A percentile compares a stretch with the other conserved stretches of the same genome.
Conservation (phyloP, 768 basidiomycete species). For the Pulveroboletus sp. region DNA sequence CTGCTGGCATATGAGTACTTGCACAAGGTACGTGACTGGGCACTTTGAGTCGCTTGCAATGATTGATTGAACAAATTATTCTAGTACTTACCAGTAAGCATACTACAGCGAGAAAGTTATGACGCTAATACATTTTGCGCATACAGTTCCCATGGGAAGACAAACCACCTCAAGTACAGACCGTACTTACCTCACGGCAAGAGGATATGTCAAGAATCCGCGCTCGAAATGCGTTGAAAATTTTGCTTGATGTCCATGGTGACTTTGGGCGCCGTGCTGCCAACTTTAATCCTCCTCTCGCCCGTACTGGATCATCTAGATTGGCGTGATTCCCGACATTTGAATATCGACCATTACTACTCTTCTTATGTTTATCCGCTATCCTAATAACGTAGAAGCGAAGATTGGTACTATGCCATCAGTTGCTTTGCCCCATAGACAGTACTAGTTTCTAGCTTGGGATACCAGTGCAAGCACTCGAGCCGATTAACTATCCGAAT, state of each 20-base stretch:
- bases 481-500: background rate
- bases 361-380: conserved; percentile 13
- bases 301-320: conserved; percentile 17
- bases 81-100: conserved; percentile 34
- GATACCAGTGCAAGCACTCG: background rate
- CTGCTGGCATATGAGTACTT: conserved; percentile 77
- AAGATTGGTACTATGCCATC: conserved; percentile 11
- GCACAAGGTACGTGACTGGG: conserved; percentile 49
- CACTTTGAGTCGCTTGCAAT: background rate
- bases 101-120: background rate
- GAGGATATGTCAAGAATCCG: conserved; percentile 88
- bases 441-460: background rate
- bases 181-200: conserved; percentile 62
- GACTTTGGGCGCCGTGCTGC: conserved; percentile 71
- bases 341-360: background rate
- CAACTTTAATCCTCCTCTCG: conserved; percentile 27
- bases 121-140: conserved; percentile 4
- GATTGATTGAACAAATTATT: conserved; percentile 2
- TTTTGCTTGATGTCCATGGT: conserved; percentile 85
- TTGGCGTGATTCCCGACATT: conserved; percentile 13
- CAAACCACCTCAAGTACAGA: conserved; percentile 64
- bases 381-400: conserved; percentile 17
- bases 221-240: conserved; percentile 93
- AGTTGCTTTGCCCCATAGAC: background rate
- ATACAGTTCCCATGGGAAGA: conserved; percentile 80